Conservation (phyloP, 2,329 filamentous ascomycete species). For the Paraphaeosphaeria minitans region DNA sequence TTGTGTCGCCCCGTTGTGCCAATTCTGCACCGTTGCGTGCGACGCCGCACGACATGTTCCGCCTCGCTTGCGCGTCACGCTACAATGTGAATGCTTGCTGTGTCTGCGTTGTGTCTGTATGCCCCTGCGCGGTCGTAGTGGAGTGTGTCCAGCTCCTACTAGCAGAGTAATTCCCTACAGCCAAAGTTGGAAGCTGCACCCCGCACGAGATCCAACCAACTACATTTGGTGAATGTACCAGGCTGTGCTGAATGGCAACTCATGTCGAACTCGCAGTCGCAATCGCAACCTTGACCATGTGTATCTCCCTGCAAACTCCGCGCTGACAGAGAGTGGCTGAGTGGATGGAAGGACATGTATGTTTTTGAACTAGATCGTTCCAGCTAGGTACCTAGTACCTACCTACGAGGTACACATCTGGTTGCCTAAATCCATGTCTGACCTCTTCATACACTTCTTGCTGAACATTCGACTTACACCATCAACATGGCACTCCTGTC, state of each 20-base stretch:
- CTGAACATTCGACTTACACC: not conserved
- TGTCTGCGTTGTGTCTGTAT: no score
- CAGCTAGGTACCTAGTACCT: no score
- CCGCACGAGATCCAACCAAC: not conserved
- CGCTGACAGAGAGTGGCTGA: not conserved
- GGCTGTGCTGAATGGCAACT: not conserved
- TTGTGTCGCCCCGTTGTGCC: no score
- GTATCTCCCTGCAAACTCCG: not conserved
- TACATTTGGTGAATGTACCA: not conserved
- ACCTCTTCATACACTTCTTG: no score
- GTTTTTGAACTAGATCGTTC: not conserved
- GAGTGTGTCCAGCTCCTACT: no score
- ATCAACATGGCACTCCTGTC: conserved; percentile 22
- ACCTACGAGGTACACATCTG: not conserved
- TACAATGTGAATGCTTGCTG: no score
- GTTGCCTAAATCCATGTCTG: not conserved
- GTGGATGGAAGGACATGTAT: not conserved
- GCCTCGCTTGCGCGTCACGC: no score
- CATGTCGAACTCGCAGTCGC: not conserved
- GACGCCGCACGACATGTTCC: no score
- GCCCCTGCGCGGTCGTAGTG: no score
- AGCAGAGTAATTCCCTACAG: no score
- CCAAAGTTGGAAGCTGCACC: not conserved
- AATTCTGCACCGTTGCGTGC: no score
- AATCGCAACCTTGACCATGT: not conserved